Conservation (phyloP, 2,329 filamentous ascomycete species). For the Alternaria triticina region DNA sequence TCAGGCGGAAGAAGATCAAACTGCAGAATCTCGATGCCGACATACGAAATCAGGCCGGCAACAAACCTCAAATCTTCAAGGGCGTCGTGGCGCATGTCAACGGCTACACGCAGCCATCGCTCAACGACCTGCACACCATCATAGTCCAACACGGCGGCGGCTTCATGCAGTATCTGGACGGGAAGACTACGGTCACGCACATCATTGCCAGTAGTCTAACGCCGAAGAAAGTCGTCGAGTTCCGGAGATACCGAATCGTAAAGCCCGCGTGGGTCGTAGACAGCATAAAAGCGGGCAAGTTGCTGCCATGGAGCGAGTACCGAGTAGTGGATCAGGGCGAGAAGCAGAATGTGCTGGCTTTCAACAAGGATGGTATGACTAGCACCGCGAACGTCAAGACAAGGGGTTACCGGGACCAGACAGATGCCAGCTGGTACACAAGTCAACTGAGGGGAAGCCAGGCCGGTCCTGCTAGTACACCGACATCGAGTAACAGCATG, state of each 20-base stretch:
- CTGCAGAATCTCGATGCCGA: conserved; percentile 92
- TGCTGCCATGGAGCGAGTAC: conserved; percentile 87
- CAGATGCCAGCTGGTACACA: conserved; percentile 81
- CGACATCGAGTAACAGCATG: conserved; percentile 26
- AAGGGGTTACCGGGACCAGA: conserved; percentile 79
- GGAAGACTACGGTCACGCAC: conserved; percentile 93
- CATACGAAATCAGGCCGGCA: conserved; percentile 70
- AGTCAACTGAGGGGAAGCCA: conserved; percentile 64
- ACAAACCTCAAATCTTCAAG: conserved; percentile 85
- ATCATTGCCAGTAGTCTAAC: conserved; percentile 91
- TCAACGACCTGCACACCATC: conserved; percentile 85
- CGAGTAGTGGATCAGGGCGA: conserved; percentile 84
- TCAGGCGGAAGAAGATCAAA: conserved; percentile 95
- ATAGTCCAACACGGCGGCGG: conserved; percentile 93
- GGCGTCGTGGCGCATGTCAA: conserved; percentile 91
- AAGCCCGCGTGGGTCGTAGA: conserved; percentile 95
- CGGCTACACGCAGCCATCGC: conserved; percentile 92
- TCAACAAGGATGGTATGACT: conserved; percentile 67
- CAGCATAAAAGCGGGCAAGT: conserved; percentile 78
- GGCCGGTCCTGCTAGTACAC: conserved; percentile 34
- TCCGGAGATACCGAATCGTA: conserved; percentile 85
- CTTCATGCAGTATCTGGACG: conserved; percentile 92
- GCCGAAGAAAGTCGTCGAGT: conserved; percentile 91
- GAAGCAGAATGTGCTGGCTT: conserved; percentile 77
- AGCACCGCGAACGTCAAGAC: conserved; percentile 68